Base-by-base conservation (phyloP, 108 stramenopile genomes). In the Cylindrotheca closterium region DNA sequence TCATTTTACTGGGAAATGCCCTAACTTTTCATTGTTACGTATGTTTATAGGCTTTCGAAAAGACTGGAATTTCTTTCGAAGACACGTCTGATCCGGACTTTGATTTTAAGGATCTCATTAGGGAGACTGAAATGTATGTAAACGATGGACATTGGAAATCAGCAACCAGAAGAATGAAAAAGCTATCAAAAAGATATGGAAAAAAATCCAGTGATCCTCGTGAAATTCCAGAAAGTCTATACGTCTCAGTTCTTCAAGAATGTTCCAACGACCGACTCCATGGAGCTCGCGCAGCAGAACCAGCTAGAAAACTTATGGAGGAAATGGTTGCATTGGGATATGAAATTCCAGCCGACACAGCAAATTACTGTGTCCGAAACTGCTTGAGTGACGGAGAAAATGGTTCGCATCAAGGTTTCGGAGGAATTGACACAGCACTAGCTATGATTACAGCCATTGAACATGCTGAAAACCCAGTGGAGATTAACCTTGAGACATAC, bases 211-310 rank as follows among this genome's bases (percentile, higher is more conserved):
- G 73, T 3, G 70, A 79, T 15, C 71, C 81, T 10, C 49, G 63
- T 17, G 61, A 71, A 28, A 75, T 93, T 10, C 87, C 87, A 17
- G 70, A 78, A 28, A 70, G 82, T 30, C 76, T 85, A 0, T 90
- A 84, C 66, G 37, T 74, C 25, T 62, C 81, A n/a, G 78, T 80
- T 0, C 75, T 93, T 31, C 65, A 70, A 34, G 87, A 87, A 30
- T 93, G 87, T 60, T 77, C 86, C 55, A 79, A 81, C 26, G 61
- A 90, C 60, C 72, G 92, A 53, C 47, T 88, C 51, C 85, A 93
- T 58, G 92, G 92, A 21, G 92, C 92, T 15, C 83, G 92, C 8
- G 92, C 92, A n/a, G 70, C 84, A 2, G 92, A 90, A 60, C 87
- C 92, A 0, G 89, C 87, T 15, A 70, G 92, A 24, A 88, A 80